phyloP scores from a whole-genome alignment of 2,329 filamentous ascomycete genomes.

The Colletotrichum caudatum region DNA sequence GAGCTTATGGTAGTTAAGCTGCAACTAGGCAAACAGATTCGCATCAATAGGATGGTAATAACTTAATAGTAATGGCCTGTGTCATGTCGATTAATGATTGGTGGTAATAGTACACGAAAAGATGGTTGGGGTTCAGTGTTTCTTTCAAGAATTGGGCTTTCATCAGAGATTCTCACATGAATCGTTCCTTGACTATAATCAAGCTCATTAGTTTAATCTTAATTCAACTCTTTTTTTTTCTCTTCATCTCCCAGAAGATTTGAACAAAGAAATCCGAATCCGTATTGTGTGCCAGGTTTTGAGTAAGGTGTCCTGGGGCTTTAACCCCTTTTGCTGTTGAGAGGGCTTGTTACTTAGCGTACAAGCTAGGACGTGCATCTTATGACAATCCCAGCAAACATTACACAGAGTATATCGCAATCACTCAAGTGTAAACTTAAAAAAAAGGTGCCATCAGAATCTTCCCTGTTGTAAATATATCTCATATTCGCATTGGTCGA shows the following conservation, averaged over 20 bases:
- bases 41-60: not conserved
- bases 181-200: not conserved
- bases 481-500: not conserved
- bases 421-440: no score
- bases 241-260: not conserved
- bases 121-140: not conserved
- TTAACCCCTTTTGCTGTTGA: not conserved
- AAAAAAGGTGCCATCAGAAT: not conserved
- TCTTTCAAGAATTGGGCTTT: not conserved
- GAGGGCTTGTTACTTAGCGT: not conserved
- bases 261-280: not conserved
- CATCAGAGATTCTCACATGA: not conserved
- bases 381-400: not conserved
- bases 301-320: not conserved
- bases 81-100: not conserved
- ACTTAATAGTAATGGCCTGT: not conserved
- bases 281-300: no score
- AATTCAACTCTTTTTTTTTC: not conserved
- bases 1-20: not conserved
- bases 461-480: not conserved
- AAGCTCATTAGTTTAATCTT: not conserved
- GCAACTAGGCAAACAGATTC: not conserved
- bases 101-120: not conserved
- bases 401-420: not conserved
- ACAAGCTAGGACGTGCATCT: not conserved